Conservation (phyloP, 1,284 basidiomycete genomes). For the Xerocomus minutiporus region DNA sequence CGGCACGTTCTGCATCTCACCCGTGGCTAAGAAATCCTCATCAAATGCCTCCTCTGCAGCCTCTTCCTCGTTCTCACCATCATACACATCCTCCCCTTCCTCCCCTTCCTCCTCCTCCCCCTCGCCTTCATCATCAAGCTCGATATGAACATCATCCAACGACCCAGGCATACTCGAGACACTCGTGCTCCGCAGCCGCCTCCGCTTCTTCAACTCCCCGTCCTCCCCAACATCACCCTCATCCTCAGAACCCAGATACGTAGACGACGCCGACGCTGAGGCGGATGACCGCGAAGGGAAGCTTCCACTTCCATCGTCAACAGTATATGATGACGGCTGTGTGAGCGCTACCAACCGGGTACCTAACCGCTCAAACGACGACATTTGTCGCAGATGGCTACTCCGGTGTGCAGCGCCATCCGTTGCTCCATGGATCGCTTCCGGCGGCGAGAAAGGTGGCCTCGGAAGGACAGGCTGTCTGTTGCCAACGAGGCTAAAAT, state of each 20-base stretch:
- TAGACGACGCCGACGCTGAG: constrained; percentile 38
- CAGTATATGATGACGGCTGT: constrained; percentile 34
- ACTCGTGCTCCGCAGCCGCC: constrained; percentile 50
- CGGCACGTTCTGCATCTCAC: constrained; percentile 82
- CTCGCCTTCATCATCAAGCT: constrained; percentile 41
- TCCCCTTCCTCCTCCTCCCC: constrained; percentile 26
- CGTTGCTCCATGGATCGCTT: constrained; percentile 20
- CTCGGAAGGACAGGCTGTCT: constrained; percentile 39
- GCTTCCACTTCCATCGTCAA: constrained; percentile 40
- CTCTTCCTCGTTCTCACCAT: constrained; percentile 43
- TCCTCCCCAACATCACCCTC: constrained; percentile 42
- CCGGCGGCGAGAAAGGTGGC: constrained; percentile 31
- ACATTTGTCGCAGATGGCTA: constrained; percentile 57
- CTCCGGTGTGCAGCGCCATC: constrained; percentile 25
- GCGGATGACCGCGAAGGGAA: constrained; percentile 43
- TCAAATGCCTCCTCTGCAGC: constrained; percentile 66
- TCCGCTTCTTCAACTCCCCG: constrained; percentile 36
- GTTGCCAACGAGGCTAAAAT: constrained; percentile 68
- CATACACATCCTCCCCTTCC: constrained; percentile 31
- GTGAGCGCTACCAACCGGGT: constrained; percentile 49
- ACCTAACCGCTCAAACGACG: constrained; percentile 65
- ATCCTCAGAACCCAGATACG: constrained; percentile 55
- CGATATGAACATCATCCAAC: constrained; percentile 54
- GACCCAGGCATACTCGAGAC: constrained; percentile 83
- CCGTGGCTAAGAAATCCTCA: constrained; percentile 75